phyloP scores from a whole-genome alignment of 169 alveolate genomes.

The Condylostoma magnum region DNA sequence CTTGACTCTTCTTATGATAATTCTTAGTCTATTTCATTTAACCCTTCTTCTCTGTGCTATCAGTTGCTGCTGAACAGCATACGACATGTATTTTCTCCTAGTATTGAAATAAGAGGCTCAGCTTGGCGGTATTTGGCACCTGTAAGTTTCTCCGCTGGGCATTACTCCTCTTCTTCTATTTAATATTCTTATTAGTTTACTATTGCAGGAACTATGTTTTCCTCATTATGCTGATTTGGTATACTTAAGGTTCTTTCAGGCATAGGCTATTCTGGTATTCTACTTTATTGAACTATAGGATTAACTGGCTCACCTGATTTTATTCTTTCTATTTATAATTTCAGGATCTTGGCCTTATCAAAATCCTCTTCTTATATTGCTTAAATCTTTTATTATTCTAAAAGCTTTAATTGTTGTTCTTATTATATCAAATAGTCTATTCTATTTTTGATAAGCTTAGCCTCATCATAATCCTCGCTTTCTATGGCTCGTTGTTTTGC shows the following conservation, averaged over 20 bases:
- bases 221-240: no score
- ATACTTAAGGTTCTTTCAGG: no score
- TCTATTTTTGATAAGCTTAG: conserved; percentile 77
- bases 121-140: conserved; percentile 46
- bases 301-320: no score
- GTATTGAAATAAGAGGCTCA: conserved; percentile 74
- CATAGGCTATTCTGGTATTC: no score
- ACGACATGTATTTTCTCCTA: conserved; percentile 62
- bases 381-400: conserved; percentile 77
- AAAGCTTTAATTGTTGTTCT: conserved; percentile 62
- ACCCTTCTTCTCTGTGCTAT: conserved; percentile 72
- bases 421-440: conserved; percentile 71
- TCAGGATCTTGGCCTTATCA: conserved; percentile 80
- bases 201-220: no score
- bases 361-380: conserved; percentile 86
- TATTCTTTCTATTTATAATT: conserved; percentile 78
- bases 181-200: no score
- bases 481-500: conserved; percentile 81
- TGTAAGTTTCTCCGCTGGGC: not conserved
- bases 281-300: no score
- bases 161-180: conserved; percentile 32
- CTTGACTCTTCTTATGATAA: conserved; percentile 31
- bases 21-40: conserved; percentile 37
- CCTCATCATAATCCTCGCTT: conserved; percentile 86
- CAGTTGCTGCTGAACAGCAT: conserved; percentile 72